Conservation (phyloP, 441 rosid genomes). For the Eruca vesicaria region DNA sequence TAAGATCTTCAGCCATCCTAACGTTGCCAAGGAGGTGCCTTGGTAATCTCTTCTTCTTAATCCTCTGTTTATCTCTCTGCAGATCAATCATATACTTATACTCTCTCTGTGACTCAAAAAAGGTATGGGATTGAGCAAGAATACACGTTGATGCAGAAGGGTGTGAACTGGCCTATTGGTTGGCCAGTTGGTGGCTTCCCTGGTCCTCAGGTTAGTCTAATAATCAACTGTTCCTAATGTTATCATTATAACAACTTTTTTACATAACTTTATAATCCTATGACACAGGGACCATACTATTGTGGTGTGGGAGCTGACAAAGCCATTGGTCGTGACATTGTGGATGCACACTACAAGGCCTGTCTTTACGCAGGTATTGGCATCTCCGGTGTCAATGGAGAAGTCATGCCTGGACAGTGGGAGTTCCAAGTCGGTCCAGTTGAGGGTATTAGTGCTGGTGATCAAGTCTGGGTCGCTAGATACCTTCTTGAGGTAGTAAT, state of each 20-base stretch:
- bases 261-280: neutral
- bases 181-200: conserved; percentile 77
- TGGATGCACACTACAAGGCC: conserved; percentile 60
- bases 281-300: conserved; percentile 69
- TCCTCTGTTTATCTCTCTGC: neutral
- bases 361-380: conserved; percentile 74
- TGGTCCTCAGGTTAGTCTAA: conserved; percentile 56
- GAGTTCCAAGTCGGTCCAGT: conserved; percentile 86
- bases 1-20: conserved; percentile 52
- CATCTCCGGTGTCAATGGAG: conserved; percentile 75
- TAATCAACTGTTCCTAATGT: neutral
- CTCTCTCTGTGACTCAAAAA: neutral
- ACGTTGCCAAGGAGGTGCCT: conserved; percentile 46
- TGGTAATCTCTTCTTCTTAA: conserved; percentile 33
- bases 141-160: conserved; percentile 69
- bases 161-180: conserved; percentile 66
- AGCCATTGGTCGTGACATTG: conserved; percentile 59
- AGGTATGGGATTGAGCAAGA: conserved; percentile 84
- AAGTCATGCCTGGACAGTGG: conserved; percentile 93
- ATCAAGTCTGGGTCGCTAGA: conserved; percentile 84
- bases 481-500: conserved; percentile 67
- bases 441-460: conserved; percentile 71
- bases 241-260: neutral
- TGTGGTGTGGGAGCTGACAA: conserved; percentile 75
- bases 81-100: neutral